Percentiles rank a stretch among this genome's conserved stretches.
Conservation (phyloP, 1,284 basidiomycete species). For the Cystobasidium pallidum region DNA sequence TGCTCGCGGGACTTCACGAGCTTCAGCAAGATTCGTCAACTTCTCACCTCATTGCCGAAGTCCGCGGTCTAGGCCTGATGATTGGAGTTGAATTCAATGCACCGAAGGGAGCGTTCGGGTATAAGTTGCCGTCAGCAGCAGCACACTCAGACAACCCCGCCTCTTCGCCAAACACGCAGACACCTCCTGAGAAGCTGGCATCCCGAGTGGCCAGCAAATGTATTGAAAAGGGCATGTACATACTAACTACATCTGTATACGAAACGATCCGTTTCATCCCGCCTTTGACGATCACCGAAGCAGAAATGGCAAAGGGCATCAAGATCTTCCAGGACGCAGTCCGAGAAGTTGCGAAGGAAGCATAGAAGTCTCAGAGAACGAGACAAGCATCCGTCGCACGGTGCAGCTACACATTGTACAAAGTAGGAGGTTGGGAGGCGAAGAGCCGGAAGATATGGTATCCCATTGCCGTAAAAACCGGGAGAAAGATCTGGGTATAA, state of each 20-base stretch:
- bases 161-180: conserved; percentile 7
- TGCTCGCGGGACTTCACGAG: conserved; percentile 66
- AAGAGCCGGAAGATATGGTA: too few species aligned
- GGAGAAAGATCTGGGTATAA: too few species aligned
- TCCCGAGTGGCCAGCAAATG: conserved; percentile 74
- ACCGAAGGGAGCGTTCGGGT: conserved; percentile 45
- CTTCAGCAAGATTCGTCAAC: conserved; percentile 56
- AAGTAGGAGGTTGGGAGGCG: not conserved
- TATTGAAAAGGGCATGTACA: conserved; percentile 56
- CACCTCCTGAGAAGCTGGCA: conserved; percentile 48
- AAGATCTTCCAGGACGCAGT: conserved; percentile 67
- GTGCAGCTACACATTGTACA: not conserved
- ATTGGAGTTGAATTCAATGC: conserved; percentile 56
- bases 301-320: conserved; percentile 66
- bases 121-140: conserved; percentile 43
- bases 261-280: conserved; percentile 71
- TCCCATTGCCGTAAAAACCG: too few species aligned
- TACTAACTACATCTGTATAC: conserved; percentile 50
- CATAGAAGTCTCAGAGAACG: not conserved
- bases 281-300: conserved; percentile 67
- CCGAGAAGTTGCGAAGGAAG: conserved; percentile 58
- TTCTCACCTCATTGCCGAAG: conserved; percentile 58
- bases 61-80: conserved; percentile 60
- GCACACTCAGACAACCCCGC: conserved; percentile 39
- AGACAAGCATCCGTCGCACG: conserved; percentile 4